These are phyloP conservation scores for Penicillium janthinellum DNA, from an alignment of 2,329 filamentous ascomycete species.

Conservation along the genomic window DNA sequence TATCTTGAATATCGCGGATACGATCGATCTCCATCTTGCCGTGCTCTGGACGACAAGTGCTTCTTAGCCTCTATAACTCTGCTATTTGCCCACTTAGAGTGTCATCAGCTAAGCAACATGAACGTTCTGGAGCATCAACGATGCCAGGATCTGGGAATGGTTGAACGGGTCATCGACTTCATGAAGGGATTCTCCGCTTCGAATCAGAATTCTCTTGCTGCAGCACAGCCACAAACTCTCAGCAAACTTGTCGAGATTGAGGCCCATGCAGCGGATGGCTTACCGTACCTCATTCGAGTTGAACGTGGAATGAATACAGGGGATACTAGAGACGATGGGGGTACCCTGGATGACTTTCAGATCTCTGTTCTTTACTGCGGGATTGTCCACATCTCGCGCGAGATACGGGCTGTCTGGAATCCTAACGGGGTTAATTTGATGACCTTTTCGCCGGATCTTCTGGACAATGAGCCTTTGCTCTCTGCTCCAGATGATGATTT, in stretches of 20 bases:
- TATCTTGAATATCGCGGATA: constrained; percentile 19
- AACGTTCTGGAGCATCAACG: constrained; percentile 17
- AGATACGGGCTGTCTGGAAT: neutral
- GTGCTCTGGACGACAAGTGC: constrained; percentile 24
- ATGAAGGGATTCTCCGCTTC: constrained; percentile 8
- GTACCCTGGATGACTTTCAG: neutral
- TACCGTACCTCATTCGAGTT: neutral
- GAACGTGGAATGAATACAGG: neutral
- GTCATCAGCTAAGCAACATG: constrained; percentile 9
- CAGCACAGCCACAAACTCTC: neutral
- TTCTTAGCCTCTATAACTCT: constrained; percentile 18
- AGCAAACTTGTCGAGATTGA: constrained; percentile 11
- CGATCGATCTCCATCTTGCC: constrained; percentile 21
- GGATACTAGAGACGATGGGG: neutral
- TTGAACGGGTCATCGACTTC: constrained; percentile 9
- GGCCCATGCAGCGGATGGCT: constrained; percentile 16
- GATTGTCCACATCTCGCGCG: constrained; percentile 2
- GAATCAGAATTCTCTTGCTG: constrained; percentile 2
- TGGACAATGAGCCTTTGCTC: neutral
- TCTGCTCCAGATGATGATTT: neutral
- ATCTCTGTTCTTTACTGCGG: constrained; percentile 18
- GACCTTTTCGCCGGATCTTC: neutral
- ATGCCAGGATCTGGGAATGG: constrained; percentile 6
- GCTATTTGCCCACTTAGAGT: constrained; percentile 23
- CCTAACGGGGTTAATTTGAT: neutral